Evolutionary conservation across 2,329 filamentous ascomycete genomes (phyloP), one percentile per base, ranked within the genome.

Genomic region (Ophiostoma sp.): DNA sequence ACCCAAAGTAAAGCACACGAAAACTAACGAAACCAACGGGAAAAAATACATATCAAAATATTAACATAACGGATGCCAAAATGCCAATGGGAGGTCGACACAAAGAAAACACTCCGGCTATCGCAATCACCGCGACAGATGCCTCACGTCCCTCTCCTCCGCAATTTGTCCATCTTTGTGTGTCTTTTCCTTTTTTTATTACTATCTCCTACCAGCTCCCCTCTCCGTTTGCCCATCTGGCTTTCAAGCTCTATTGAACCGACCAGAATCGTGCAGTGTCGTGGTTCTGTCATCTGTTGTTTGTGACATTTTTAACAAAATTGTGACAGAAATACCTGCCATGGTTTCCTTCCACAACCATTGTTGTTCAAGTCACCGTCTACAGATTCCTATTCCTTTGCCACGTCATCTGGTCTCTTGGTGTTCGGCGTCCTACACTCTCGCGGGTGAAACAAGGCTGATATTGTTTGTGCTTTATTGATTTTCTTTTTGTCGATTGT

Each of bases 401-500:
- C 57, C 57, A 33, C 44, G 52, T 36, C 35, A 23, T 60, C 48
- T 6, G 27, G 20, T 41, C 11, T 36, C 10, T 23, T 4, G 36
- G 20, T 33, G n/a, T n/a, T 62, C 41, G 41, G 27, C 52, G 52
- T 57, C 11, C 52, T 17, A 62, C 57, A 27, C 8, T 23, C 27
- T 20, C 13, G 57, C 57, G 57, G 27, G 57, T 62, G 57, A 62
- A 62, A 62, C 57, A 33, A 62, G 57, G 57, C 57, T 31, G 57
- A 33, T 62, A 62, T 33, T 35, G 13, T 15, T n/a, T 62, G 57
- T 65, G 27, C 17, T 69, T 36, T 65, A 52, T 52, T 64, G 31
- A 44, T 39, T 31, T 20, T 31, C 27, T 36, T 39, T 10, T 48
- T 48, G 44, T 2, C 23, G 13, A 57, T 57, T 13, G 52, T 57